Percentiles rank a stretch among this genome's conserved stretches.
Conservation (phyloP, 1,139 yeast genomes). For the Pichia cactophila region DNA sequence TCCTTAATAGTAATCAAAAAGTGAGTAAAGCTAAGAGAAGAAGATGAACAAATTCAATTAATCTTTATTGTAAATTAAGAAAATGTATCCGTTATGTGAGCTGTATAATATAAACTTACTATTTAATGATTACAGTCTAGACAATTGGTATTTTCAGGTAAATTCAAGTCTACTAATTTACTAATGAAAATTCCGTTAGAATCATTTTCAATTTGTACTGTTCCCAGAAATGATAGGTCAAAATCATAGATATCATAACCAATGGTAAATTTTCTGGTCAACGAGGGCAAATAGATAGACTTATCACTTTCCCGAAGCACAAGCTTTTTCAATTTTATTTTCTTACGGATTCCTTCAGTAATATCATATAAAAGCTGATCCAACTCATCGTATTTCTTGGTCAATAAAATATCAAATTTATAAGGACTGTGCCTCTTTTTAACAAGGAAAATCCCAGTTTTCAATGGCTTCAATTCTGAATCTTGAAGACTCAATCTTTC, state of each 20-base stretch:
- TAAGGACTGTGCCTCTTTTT: neutral
- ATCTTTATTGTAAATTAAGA: neutral
- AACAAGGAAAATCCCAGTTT: conserved; percentile 6
- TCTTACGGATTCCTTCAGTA: conserved; percentile 15
- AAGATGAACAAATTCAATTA: conserved; percentile 13
- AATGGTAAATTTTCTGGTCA: conserved; percentile 10
- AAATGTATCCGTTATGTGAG: neutral
- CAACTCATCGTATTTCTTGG: conserved; percentile 3
- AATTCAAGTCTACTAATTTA: conserved; percentile 7
- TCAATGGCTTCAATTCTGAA: conserved; percentile 3
- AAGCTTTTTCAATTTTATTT: conserved; percentile 5
- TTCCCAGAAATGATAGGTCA: conserved; percentile 16
- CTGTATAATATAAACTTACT: neutral
- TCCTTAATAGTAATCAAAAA: conserved; percentile 19
- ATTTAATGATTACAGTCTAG: neutral
- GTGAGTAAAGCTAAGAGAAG: conserved; percentile 18
- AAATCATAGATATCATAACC: conserved; percentile 16
- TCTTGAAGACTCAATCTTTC: neutral
- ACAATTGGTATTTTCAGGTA: conserved; percentile 1
- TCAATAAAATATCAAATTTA: conserved; percentile 3
- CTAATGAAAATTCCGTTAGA: conserved; percentile 10
- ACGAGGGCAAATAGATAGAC: neutral
- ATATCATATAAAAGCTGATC: conserved; percentile 7
- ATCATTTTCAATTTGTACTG: conserved; percentile 16
- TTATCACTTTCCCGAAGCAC: conserved; percentile 1